Evolutionary conservation across 1,139 yeast species (phyloP), one percentile per base, ranked within the genome.

Genomic region (Yamadazyma diospyri): DNA sequence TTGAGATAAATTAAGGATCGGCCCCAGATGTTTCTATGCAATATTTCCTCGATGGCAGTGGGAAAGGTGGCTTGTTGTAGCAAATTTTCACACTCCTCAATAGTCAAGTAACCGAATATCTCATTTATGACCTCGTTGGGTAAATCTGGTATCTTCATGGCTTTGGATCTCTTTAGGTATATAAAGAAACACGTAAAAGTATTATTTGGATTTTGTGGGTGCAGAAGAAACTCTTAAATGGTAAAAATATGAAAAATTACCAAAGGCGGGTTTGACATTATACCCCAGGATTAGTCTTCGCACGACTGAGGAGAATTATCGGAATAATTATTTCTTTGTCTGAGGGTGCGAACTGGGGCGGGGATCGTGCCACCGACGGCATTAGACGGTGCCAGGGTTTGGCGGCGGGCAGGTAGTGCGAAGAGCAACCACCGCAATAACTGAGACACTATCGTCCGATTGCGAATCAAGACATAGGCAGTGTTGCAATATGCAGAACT

Each of bases 61-160:
- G 8, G 5, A 18, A 9, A 9, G 9, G 20, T 6, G 9, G 9
- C 9, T 7, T 7, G 9, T 9, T 6, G 9, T 16, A n/a, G 22
- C 16, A 47, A 14, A 4, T 29, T 22, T 26, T 43, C 43, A 33
- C 52, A 46, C 21, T 38, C 40, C 17, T 41, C 27, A 6, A 47
- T 39, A 11, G 41, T 30, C 12, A 47, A 33, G 29, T 38, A 47
- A 5, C 45, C 38, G 11, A 47, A 38, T 9, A 46, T 34, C 13
- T 40, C 31, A 18, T 36, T 29, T 16, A 47, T 36, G 8, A 47
- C 15, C 26, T 47, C 52, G 8, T 30, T 14, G 1, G 52, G 50
- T 16, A 46, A 36, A 25, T 38, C 37, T 13, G 19, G 26, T 9
- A 38, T 30, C n/a, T n/a, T 51, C 59, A n/a, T 55, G 13, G 30